Evolutionary conservation across 768 basidiomycete species (phyloP).

Genomic region (Lentinula sp.): DNA sequence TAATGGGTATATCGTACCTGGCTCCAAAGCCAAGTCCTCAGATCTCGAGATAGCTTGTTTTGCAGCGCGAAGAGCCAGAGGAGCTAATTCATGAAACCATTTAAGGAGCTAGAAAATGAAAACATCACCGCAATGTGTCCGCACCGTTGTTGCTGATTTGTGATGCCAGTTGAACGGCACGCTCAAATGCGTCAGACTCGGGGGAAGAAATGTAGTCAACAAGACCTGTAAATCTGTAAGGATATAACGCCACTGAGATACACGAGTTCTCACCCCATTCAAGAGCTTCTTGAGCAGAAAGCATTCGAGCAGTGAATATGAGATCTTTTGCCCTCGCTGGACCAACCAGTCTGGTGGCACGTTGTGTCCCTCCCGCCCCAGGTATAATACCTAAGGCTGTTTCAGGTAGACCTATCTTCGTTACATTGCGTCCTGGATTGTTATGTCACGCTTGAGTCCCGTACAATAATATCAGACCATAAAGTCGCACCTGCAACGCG

Average conservation of each 20-base stretch:
- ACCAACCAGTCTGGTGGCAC: conserved; percentile 72
- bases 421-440: conserved; percentile 51
- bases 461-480: not conserved
- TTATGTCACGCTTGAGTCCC: not conserved
- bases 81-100: conserved; percentile 41
- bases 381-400: conserved; percentile 78
- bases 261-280: conserved; percentile 51
- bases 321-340: conserved; percentile 79
- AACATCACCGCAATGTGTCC: conserved; percentile 8
- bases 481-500: conserved; percentile 71
- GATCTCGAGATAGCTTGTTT: conserved; percentile 82
- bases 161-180: conserved; percentile 63
- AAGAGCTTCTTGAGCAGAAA: conserved; percentile 63
- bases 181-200: conserved; percentile 58
- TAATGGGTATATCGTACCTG: conserved; percentile 35
- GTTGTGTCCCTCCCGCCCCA: conserved; percentile 86
- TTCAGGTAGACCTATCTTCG: conserved; percentile 87
- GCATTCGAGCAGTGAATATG: conserved; percentile 72
- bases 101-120: not conserved
- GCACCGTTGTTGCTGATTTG: conserved; percentile 65
- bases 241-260: not conserved
- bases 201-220: conserved; percentile 73
- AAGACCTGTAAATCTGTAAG: conserved; percentile 45
- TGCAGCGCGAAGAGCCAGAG: conserved; percentile 81
- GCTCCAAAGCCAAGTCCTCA: conserved; percentile 71